A percentile compares a stretch with the other conserved stretches of the same genome.
Evolutionary conservation across 1,284 basidiomycete genomes (phyloP).

Genomic region (Hemileia vastatrix): DNA sequence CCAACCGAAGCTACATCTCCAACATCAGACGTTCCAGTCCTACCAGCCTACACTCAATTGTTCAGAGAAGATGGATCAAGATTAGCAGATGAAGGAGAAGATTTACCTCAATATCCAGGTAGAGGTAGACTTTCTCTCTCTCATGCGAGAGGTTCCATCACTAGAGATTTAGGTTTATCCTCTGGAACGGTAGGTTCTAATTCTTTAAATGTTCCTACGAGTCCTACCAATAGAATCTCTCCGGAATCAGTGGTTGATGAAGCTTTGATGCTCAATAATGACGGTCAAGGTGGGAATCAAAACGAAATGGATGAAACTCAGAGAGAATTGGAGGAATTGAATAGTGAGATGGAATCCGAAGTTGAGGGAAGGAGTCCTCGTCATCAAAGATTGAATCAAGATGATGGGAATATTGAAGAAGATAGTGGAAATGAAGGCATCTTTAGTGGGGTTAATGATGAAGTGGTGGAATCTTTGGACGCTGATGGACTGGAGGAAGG

Average conservation of each 20-base stretch:
- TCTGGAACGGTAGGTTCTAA: background rate
- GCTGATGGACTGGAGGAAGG: background rate
- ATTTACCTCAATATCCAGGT: constrained; percentile 39
- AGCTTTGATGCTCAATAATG: constrained; percentile 21
- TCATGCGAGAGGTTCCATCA: background rate
- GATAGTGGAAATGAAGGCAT: background rate
- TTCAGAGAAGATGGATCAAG: constrained; percentile 43
- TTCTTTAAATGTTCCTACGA: background rate
- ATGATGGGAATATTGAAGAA: background rate
- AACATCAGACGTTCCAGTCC: constrained; percentile 23
- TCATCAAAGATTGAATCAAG: background rate
- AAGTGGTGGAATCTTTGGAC: background rate
- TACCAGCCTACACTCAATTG: constrained; percentile 42
- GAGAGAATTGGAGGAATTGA: background rate
- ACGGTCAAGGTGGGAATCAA: background rate
- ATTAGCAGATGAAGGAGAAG: constrained; percentile 40
- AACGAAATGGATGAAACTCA: background rate
- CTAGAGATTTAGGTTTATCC: too few species aligned
- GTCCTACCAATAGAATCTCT: constrained; percentile 24
- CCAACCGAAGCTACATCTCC: background rate
- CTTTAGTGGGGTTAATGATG: background rate
- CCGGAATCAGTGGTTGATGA: constrained; percentile 30
- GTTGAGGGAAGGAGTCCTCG: background rate
- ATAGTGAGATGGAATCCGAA: background rate
- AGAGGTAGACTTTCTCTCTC: background rate